Evolutionary conservation across 169 alveolate genomes (phyloP), one percentile per base, ranked within the genome.

Genomic region (Cryptosporidium bovis): DNA sequence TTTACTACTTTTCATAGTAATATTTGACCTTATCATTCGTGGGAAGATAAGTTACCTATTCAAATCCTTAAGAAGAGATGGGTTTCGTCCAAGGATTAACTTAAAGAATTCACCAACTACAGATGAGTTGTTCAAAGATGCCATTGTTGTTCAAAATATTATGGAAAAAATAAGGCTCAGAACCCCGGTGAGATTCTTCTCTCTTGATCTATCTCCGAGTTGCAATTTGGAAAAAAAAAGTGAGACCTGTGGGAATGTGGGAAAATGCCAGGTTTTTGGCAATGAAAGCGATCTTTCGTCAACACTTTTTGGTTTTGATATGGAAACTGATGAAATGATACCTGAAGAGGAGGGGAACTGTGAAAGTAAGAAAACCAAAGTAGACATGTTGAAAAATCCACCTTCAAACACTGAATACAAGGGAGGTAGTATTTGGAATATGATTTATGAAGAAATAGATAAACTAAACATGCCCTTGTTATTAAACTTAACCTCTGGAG

Each of bases 311-410:
- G 87, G 87, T 58, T 56, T 77, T 40, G 71, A 77, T 10, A 56
- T 58, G 29, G 71, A 27, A 29, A 27, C n/a, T 3, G 67, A 33
- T 0, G 15, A 34, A 2, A 13, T 55, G 12, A 40, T 33, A 13
- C 27, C 24, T 15, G 33, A 34, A 44, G 64, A 60, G 20, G 29
- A 44, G 20, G 46, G 46, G 4, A 27, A 36, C 36, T 77, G 87
- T 29, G 48, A 60, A 31, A 64, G 46, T 13, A 62, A 77, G 18
- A 60, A 60, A 31, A 77, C 87, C 6, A 27, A 60, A 29, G 50
- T 77, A 24, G 87, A 77, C 64, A 77, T 77, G 87, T 48, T 62
- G 40, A 77, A 40, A 44, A 77, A 77, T 40, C 87, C 87, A 24
- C 87, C 87, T 3, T 58, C 77, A 44, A 77, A 77, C 33, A 77